Base-by-base conservation (phyloP, 2,329 filamentous ascomycete species). In the Alternaria conjuncta region DNA sequence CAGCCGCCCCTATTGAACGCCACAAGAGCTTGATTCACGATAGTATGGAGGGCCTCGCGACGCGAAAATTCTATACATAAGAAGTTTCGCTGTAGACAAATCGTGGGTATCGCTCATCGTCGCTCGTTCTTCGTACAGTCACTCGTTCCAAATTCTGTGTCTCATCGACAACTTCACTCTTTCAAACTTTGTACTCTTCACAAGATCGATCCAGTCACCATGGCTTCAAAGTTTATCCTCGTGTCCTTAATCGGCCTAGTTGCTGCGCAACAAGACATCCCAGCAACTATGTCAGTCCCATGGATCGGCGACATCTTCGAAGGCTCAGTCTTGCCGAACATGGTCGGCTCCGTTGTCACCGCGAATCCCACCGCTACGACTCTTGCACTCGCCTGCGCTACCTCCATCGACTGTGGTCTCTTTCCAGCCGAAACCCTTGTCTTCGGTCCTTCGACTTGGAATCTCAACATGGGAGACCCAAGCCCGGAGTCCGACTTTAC, bases 361-460 rank as follows among this genome's bases (percentile, higher is more conserved):
- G 71, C 61, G 26, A 61, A 63, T 50, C 30, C 57, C 10, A 30
- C 51, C 6, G 63, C 65, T 3, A 73, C 71, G 5, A 67, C 67
- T 10, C 15, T 70, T 18, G 26, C 58, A 0, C 58, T 73, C 2
- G 43, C 53, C n/a, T 72, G 68, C 55, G 25, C 60, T 2, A 26
- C 12, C 6, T 9, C 51, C 4, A 10, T 13, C 6, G 68, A 70
- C 4, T 74, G 70, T 60, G 71, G 70, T 20, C 61, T 74, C 5
- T 71, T 71, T n/a, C 71, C 71, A 25, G 45, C 57, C 4, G 63
- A 73, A 6, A 68, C 65, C 9, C 49, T 74, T 12, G 64, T 67
- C 7, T 57, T 64, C 23, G 70, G 70, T 15, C 69, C 71, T 10
- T 69, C 68, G 21, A 71, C 65, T 11, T 73, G 64, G 49, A 60